These are phyloP conservation scores for Metschnikowia anglica DNA, from an alignment of 805 yeast species.

Conservation along the genomic window DNA sequence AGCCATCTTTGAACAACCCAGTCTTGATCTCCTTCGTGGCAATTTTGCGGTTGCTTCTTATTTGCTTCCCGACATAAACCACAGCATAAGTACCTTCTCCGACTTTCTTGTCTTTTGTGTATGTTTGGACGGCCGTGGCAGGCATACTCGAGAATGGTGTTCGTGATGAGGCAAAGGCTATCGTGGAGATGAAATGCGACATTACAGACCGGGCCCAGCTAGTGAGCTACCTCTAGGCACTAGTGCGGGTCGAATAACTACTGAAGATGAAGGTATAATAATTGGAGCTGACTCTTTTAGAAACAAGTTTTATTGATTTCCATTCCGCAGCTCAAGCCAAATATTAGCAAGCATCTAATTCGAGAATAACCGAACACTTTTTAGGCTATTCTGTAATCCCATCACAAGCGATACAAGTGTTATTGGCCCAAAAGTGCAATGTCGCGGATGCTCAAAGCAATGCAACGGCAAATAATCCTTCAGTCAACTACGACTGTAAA, in stretches of 20 bases:
- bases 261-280: no score
- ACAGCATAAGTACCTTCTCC: slow-evolving; percentile 99
- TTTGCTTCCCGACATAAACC: slow-evolving; percentile 78
- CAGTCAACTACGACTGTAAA: no score
- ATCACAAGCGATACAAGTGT: no score
- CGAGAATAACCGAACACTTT: no score
- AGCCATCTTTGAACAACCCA: slow-evolving; percentile 90
- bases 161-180: neutral
- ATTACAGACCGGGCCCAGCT: neutral
- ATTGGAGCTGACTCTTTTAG: no score
- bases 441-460: no score
- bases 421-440: no score
- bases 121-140: slow-evolving; percentile 19
- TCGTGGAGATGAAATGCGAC: slow-evolving; percentile 1
- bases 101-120: slow-evolving; percentile 71
- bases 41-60: slow-evolving; percentile 53
- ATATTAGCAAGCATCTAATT: no score
- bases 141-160: slow-evolving; percentile 1
- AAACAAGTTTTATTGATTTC: no score
- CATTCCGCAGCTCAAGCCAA: no score
- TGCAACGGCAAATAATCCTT: no score
- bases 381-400: no score
- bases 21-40: slow-evolving; percentile 97
- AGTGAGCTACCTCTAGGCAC: neutral
- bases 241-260: neutral